These are phyloP conservation scores for Penicillium aurantiogriseum DNA, from an alignment of 2,329 filamentous ascomycete species.

Conservation along the genomic window DNA sequence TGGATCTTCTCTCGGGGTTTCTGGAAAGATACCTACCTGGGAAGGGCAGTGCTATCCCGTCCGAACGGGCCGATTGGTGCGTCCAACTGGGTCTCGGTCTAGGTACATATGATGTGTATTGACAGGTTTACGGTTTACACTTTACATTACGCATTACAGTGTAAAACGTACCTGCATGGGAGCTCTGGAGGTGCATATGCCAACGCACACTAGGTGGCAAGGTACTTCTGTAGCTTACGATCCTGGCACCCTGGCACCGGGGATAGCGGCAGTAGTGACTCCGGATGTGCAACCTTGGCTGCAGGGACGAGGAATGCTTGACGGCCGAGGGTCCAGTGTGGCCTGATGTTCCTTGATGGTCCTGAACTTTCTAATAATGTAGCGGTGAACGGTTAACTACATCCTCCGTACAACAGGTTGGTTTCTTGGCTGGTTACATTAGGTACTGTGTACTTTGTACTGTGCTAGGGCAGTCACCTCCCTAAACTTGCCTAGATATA, in stretches of 20 bases:
- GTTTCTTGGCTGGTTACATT: neutral
- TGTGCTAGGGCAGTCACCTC: neutral
- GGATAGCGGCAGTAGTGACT: neutral
- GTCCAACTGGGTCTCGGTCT: neutral
- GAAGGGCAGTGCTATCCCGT: neutral
- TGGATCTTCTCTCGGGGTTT: neutral
- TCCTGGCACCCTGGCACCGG: neutral
- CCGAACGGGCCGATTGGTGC: slow-evolving; percentile 2
- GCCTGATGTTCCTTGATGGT: neutral
- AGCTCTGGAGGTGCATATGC: slow-evolving; percentile 1
- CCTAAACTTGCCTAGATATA: neutral
- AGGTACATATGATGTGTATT: neutral
- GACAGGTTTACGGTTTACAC: neutral
- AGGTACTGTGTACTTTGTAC: neutral
- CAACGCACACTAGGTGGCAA: neutral
- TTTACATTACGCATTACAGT: slow-evolving; percentile 1
- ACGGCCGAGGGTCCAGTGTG: neutral
- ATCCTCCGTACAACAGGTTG: neutral
- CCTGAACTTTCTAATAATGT: neutral
- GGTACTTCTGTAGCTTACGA: slow-evolving; percentile 1
- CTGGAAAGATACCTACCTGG: neutral
- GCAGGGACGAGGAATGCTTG: neutral
- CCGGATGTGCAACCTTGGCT: neutral
- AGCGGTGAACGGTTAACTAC: neutral
- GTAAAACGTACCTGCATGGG: slow-evolving; percentile 4